Conservation (phyloP, 352 stramenopile species). For the Saprolegnia parasitica region DNA sequence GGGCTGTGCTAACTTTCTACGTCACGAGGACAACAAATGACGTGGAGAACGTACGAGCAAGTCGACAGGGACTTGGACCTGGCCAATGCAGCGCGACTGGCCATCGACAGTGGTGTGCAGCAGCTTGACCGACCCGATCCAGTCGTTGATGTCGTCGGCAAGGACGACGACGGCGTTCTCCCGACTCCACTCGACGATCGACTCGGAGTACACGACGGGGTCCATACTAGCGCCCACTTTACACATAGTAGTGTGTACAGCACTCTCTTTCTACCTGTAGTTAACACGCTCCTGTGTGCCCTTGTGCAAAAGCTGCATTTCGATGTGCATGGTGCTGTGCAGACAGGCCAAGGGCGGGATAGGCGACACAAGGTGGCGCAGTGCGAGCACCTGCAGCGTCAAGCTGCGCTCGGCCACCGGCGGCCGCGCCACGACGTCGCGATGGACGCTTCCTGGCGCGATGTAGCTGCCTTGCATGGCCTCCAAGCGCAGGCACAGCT, state of each 20-base stretch:
- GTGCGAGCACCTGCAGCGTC: neutral
- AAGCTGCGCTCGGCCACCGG: neutral
- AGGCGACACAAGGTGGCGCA: slow-evolving; percentile 7
- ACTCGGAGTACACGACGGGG: neutral
- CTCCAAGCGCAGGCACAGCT: neutral
- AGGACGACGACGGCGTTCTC: neutral
- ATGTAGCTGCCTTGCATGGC: neutral
- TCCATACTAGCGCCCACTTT: neutral
- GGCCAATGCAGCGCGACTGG: slow-evolving; percentile 1
- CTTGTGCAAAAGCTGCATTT: neutral
- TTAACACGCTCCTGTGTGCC: neutral
- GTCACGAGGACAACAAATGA: neutral
- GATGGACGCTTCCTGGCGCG: neutral
- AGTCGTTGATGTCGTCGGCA: slow-evolving; percentile 1
- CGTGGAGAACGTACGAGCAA: slow-evolving; percentile 17
- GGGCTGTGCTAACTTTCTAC: slow-evolving; percentile 8
- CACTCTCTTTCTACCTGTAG: neutral
- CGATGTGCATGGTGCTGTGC: neutral
- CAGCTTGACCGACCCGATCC: neutral
- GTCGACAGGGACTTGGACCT: slow-evolving; percentile 18
- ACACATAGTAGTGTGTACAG: too few relatives aligned
- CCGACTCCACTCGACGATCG: neutral
- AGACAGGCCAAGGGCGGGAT: neutral
- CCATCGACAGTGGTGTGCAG: neutral
- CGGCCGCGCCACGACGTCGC: neutral